Conservation (phyloP, 2,329 filamentous ascomycete species). For the Monilinia polystroma region DNA sequence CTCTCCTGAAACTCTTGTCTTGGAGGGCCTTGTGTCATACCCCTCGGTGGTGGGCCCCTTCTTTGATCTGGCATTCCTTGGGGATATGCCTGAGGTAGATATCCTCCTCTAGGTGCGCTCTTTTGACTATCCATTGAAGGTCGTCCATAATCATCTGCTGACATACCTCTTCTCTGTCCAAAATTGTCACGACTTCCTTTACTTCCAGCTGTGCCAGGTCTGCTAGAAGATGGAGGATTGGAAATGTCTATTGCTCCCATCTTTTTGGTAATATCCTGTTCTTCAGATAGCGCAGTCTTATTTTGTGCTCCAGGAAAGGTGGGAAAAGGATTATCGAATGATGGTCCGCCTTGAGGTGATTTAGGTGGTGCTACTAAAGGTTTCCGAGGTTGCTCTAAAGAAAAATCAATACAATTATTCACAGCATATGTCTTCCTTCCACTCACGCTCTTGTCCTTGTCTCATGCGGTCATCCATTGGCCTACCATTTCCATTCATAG, state of each 20-base stretch:
- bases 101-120: conserved; percentile 31
- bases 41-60: conserved; percentile 29
- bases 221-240: conserved; percentile 26
- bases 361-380: conserved; percentile 40
- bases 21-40: conserved; percentile 27
- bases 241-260: conserved; percentile 38
- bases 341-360: conserved; percentile 40
- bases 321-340: conserved; percentile 52
- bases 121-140: conserved; percentile 35
- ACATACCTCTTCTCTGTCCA: conserved; percentile 24
- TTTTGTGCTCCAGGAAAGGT: conserved; percentile 44
- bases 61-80: conserved; percentile 32
- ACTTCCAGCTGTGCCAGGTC: conserved; percentile 32
- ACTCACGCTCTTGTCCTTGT: conserved; percentile 28
- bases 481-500: conserved; percentile 28
- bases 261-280: conserved; percentile 38
- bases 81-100: conserved; percentile 31
- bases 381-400: conserved; percentile 32
- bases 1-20: conserved; percentile 17
- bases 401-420: conserved; percentile 7
- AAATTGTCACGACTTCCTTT: conserved; percentile 32
- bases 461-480: conserved; percentile 26
- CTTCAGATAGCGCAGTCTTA: conserved; percentile 44
- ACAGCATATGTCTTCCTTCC: neutral
- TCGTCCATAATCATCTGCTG: conserved; percentile 34